Evolutionary conservation across 2,329 filamentous ascomycete genomes (phyloP).

Genomic region (Fusarium clavum): DNA sequence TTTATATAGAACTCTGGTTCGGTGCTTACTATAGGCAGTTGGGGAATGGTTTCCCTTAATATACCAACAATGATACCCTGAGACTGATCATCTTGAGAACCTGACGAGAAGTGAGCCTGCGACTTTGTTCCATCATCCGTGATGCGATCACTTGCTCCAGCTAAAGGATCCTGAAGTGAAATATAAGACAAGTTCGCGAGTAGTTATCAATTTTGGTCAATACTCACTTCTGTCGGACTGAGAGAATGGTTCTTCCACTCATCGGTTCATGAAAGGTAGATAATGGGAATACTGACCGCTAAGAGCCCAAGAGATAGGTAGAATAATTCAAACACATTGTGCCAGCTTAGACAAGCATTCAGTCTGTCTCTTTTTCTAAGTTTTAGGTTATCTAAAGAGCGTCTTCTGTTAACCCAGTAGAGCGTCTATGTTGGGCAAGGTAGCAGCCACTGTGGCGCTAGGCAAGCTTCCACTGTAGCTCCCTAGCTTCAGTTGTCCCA

Average conservation of each 20-base stretch:
- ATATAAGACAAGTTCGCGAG: neutral
- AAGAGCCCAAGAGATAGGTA: neutral
- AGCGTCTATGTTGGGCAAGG: neutral
- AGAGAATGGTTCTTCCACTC: neutral
- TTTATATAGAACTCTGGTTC: slow-evolving; percentile 39
- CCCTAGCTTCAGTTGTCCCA: slow-evolving; percentile 43
- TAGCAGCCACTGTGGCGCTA: slow-evolving; percentile 46
- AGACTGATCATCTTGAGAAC: neutral
- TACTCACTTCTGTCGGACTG: neutral
- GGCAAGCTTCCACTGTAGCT: slow-evolving; percentile 41
- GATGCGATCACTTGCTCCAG: neutral
- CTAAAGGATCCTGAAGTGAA: neutral
- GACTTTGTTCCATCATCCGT: neutral
- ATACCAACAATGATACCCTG: slow-evolving; percentile 49
- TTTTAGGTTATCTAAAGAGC: neutral
- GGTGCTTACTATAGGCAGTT: slow-evolving; percentile 34
- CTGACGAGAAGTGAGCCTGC: neutral
- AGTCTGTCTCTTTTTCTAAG: neutral
- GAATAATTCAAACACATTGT: neutral
- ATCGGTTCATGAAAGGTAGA: neutral
- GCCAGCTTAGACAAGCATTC: neutral
- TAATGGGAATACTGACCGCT: neutral
- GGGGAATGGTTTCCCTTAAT: slow-evolving; percentile 40
- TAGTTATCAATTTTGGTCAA: neutral
- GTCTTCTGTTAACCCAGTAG: neutral